Percentiles rank a stretch among this genome's conserved stretches.
Evolutionary conservation across 2,329 filamentous ascomycete genomes (phyloP).

Genomic region (Chrysoporthe deuterocubensis): DNA sequence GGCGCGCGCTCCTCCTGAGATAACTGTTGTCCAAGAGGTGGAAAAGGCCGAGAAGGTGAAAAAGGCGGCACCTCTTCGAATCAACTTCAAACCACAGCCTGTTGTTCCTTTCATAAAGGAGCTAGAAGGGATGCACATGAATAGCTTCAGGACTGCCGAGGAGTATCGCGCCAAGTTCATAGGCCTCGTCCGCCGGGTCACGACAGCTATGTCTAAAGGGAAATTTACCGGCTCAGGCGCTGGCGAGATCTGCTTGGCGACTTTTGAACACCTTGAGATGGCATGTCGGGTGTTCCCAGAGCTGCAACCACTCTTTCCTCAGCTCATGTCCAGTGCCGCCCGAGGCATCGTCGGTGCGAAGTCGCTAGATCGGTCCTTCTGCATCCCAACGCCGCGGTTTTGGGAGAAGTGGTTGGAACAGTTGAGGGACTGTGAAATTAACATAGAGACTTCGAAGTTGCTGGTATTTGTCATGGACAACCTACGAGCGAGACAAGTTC

Average conservation of each 20-base stretch:
- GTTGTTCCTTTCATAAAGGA: slow-evolving; percentile 31
- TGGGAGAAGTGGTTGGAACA: slow-evolving; percentile 21
- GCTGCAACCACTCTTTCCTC: background rate
- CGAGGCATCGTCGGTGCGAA: slow-evolving; percentile 11
- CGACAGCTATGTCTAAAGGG: slow-evolving; percentile 11
- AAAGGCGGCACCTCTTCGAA: slow-evolving; percentile 2
- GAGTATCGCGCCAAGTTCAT: slow-evolving; percentile 9
- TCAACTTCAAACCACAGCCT: slow-evolving; percentile 1
- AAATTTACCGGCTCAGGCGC: slow-evolving; percentile 16
- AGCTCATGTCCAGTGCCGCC: slow-evolving; percentile 13
- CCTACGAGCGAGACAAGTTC: slow-evolving; percentile 9
- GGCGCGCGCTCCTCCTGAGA: background rate
- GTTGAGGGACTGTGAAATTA: slow-evolving; percentile 13
- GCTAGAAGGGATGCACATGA: slow-evolving; percentile 32
- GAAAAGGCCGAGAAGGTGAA: background rate
- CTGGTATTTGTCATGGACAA: slow-evolving; percentile 19
- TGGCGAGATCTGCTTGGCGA: slow-evolving; percentile 18
- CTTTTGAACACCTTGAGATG: slow-evolving; percentile 6
- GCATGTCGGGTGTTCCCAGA: slow-evolving; percentile 6
- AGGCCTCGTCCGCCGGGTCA: background rate
- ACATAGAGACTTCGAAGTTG: slow-evolving; percentile 9
- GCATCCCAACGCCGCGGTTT: slow-evolving; percentile 4
- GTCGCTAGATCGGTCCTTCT: slow-evolving; percentile 8
- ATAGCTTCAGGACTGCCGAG: background rate
- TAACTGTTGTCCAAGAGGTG: background rate